phyloP scores from a whole-genome alignment of 2,329 filamentous ascomycete genomes.

The Scedosporium aurantiacum region DNA sequence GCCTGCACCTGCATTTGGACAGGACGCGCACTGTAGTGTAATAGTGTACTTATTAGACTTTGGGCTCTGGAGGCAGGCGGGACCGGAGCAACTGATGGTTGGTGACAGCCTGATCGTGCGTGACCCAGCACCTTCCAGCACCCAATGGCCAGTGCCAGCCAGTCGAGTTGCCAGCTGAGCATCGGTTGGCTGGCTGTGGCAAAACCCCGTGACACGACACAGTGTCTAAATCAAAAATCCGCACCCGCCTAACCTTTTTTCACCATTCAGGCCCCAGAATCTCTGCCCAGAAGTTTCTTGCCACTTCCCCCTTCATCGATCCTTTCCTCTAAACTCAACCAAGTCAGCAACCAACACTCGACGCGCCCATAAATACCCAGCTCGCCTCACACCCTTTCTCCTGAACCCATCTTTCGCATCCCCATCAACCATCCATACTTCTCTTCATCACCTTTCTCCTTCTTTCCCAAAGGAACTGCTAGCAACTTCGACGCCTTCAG shows the following conservation, averaged over 20 bases:
- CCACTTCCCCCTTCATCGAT: constrained; percentile 10
- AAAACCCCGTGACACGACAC: constrained; percentile 8
- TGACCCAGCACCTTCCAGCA: too few species aligned
- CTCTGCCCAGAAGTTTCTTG: constrained; percentile 3
- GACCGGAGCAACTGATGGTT: too few species aligned
- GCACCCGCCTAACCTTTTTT: neutral
- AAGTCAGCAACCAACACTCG: constrained; percentile 4
- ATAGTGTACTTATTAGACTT: too few species aligned
- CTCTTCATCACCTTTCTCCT: constrained; percentile 8
- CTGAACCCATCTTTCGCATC: neutral
- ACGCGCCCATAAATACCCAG: constrained; percentile 7
- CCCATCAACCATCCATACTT: constrained; percentile 8
- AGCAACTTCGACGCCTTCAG: constrained; percentile 11
- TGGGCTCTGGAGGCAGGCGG: too few species aligned
- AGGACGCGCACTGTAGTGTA: too few species aligned
- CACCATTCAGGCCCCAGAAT: constrained; percentile 1
- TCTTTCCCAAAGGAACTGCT: constrained; percentile 3
- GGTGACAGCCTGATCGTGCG: too few species aligned
- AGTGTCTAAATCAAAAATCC: neutral
- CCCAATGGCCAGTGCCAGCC: neutral
- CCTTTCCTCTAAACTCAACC: constrained; percentile 10
- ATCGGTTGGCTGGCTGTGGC: neutral
- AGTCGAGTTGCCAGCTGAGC: too few species aligned
- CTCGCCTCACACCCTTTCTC: constrained; percentile 4
- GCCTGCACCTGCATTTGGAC: too few species aligned